Percentiles rank a stretch among this genome's conserved stretches.
These are phyloP conservation scores for Pleurotus sapidus DNA, from an alignment of 768 basidiomycete genomes.

Conservation along the genomic window DNA sequence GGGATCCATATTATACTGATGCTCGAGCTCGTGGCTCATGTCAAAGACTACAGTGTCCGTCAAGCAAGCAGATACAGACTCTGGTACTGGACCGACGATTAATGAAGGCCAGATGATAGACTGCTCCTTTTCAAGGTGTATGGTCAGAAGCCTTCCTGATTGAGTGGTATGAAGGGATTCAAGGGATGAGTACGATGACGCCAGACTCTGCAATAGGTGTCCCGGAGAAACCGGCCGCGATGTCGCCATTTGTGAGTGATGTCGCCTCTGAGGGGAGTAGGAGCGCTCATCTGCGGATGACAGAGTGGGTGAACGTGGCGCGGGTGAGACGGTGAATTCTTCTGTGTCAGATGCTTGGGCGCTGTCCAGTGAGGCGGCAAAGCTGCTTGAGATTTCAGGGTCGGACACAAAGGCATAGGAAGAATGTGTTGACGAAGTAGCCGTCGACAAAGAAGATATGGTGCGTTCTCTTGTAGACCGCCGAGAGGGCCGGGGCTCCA, in stretches of 20 bases:
- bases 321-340: conserved; percentile 57
- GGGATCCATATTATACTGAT: conserved; percentile 82
- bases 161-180: conserved; percentile 62
- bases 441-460: conserved; percentile 69
- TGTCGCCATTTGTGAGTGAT: conserved; percentile 23
- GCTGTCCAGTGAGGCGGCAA: conserved; percentile 79
- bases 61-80: conserved; percentile 50
- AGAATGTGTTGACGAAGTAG: conserved; percentile 61
- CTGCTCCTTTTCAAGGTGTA: conserved; percentile 79
- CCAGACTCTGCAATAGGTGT: conserved; percentile 48
- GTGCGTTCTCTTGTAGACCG: conserved; percentile 67
- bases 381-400: conserved; percentile 80
- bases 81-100: conserved; percentile 72
- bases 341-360: conserved; percentile 71
- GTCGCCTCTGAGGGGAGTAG: conserved; percentile 22
- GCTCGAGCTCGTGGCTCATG: conserved; percentile 48
- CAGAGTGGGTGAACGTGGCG: conserved; percentile 58
- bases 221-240: conserved; percentile 62
- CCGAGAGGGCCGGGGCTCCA: conserved; percentile 62
- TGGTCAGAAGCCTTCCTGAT: conserved; percentile 67
- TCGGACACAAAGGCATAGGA: conserved; percentile 85
- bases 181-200: conserved; percentile 77
- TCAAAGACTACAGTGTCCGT: conserved; percentile 53
- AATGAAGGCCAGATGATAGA: conserved; percentile 83
- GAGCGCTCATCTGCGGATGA: conserved; percentile 47